Base-by-base conservation (phyloP, 208 protist species). In the Trypanosoma rangeli region DNA sequence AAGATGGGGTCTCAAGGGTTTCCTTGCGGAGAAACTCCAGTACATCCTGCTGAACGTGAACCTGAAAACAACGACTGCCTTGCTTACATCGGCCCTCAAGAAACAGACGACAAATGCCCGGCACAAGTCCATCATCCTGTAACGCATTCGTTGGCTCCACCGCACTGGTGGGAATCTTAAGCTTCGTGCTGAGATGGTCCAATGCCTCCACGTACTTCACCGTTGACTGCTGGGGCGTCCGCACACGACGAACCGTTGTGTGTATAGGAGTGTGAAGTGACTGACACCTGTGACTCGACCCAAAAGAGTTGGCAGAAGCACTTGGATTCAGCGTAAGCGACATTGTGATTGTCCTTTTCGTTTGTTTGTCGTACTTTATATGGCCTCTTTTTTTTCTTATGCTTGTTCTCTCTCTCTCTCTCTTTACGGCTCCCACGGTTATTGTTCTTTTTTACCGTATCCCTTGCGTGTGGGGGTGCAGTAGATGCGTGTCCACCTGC, bases 151-250 rank as follows among this genome's bases (percentile, higher is more conserved):
- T 94, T 24, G 80, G 84, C 75, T 87, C 79, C 26, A 94, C 79
- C 2, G 84, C 86, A 4, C 60, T 75, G 16, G 85, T 60, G 0
- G 91, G 91, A 46, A 96, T 85, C 5, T 57, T 48, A n/a, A 96
- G 76, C 71, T 96, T 96, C 10, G 87, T 93, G 75, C 83, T 92
- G 31, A 76, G 69, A n/a, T 84, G 84, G 69, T 95, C 90, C 35
- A 95, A 84, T 4, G 90, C 90, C 26, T 76, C 90, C 35, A 95
- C 78, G 53, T 57, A 81, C 0, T 62, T 28, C 26, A 33, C 24
- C n/a, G 44, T 28, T 10, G 33, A 15, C n/a, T 31, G 37, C 29
- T 52, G 29, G 8, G 54, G 35, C 1, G 61, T 68, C 0, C 4
- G n/a, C 31, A 26, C 13, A 33, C 56, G 56, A 29, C 46, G 29